These are phyloP conservation scores for Uronychia binucleata DNA, from an alignment of 73 alveolate species.

Conservation along the genomic window DNA sequence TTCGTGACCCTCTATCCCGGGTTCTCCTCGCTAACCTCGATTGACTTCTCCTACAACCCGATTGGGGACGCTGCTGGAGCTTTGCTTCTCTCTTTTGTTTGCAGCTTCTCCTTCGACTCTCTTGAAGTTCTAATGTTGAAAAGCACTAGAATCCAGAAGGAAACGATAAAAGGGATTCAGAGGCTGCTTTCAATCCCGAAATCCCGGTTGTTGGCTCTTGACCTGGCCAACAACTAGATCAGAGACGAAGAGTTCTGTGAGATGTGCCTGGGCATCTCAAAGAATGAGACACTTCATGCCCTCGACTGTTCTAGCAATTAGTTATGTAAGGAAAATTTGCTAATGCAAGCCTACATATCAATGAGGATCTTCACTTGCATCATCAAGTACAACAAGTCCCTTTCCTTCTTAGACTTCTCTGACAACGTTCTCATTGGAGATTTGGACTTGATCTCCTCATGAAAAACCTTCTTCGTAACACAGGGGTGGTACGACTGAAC, in stretches of 20 bases:
- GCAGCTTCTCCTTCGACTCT: neutral
- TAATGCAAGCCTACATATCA: neutral
- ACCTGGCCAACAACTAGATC: neutral
- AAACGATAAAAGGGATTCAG: neutral
- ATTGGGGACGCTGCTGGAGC: neutral
- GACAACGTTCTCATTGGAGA: neutral
- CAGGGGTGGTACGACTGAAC: neutral
- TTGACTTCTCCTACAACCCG: neutral
- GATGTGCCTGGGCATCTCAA: neutral
- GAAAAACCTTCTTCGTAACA: neutral
- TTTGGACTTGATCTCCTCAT: neutral
- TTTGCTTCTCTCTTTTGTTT: neutral
- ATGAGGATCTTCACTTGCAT: neutral
- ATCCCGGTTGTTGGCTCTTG: neutral
- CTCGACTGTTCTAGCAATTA: neutral
- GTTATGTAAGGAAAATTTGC: neutral
- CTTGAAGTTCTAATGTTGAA: neutral
- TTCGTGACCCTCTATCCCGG: neutral
- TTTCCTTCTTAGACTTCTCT: neutral
- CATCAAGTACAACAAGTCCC: neutral
- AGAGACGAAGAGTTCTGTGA: neutral
- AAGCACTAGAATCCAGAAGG: neutral
- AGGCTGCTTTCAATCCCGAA: neutral
- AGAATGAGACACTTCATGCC: neutral
- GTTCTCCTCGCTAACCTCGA: neutral